Percentiles rank a stretch among this genome's conserved stretches.
phyloP scores from a whole-genome alignment of 164 flowering plant species.

The Sedum album region DNA sequence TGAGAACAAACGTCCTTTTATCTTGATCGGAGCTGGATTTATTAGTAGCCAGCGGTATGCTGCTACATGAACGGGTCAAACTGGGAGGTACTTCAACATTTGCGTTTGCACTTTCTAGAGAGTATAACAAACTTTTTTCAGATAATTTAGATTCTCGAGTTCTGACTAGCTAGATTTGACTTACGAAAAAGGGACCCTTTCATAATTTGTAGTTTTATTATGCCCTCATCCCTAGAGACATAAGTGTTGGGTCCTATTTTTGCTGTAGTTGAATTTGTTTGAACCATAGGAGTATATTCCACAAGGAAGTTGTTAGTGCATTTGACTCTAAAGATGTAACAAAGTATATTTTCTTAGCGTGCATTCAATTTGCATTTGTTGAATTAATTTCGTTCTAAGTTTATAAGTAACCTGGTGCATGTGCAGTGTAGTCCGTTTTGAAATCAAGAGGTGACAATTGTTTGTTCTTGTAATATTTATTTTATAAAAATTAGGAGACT shows the following conservation, averaged over 20 bases:
- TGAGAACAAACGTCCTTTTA: constrained; percentile 75
- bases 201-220: neutral
- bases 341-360: neutral
- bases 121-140: neutral
- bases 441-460: neutral
- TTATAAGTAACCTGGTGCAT: neutral
- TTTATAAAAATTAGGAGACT: neutral
- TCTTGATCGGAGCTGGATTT: constrained; percentile 92
- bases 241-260: neutral
- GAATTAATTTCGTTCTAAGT: neutral
- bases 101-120: neutral
- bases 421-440: neutral
- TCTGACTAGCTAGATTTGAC: neutral
- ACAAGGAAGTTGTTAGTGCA: neutral
- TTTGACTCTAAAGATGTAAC: neutral
- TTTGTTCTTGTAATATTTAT: neutral
- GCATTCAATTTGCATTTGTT: neutral
- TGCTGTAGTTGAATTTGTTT: neutral
- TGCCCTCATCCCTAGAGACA: neutral
- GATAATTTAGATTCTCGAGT: neutral
- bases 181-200: neutral
- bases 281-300: neutral
- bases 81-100: constrained; percentile 77
- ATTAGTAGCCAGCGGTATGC: constrained; percentile 90
- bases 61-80: constrained; percentile 97